Evolutionary conservation across 352 stramenopile genomes (phyloP).

Genomic region (Phytophthora tentaculata): DNA sequence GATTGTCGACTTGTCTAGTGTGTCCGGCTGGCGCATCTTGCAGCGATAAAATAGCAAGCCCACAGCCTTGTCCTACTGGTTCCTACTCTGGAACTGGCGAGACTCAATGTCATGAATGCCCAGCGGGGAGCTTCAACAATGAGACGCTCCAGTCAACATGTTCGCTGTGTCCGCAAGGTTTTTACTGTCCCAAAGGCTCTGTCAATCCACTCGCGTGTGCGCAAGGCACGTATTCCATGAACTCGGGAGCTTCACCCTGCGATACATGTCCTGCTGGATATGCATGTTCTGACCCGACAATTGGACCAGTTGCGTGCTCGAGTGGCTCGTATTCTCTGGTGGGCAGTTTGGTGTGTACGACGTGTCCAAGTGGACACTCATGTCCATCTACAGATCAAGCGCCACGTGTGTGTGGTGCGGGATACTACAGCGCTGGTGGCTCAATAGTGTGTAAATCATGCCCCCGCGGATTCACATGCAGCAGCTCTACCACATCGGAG

Average conservation of each 20-base stretch:
- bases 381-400: slow-evolving; percentile 23
- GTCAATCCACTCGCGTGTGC: slow-evolving; percentile 38
- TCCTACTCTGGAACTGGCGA: slow-evolving; percentile 50
- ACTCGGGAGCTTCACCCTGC: slow-evolving; percentile 42
- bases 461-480: slow-evolving; percentile 43
- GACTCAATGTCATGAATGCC: slow-evolving; percentile 53
- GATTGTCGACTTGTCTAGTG: slow-evolving; percentile 38
- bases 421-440: slow-evolving; percentile 32
- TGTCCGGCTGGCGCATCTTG: slow-evolving; percentile 54
- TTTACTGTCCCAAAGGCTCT: slow-evolving; percentile 48
- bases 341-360: slow-evolving; percentile 17
- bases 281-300: slow-evolving; percentile 28
- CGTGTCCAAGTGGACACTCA: slow-evolving; percentile 32
- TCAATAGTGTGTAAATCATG: slow-evolving; percentile 40
- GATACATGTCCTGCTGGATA: slow-evolving; percentile 41
- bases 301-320: slow-evolving; percentile 28
- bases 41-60: slow-evolving; percentile 12
- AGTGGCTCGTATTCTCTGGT: slow-evolving; percentile 32
- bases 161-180: slow-evolving; percentile 52
- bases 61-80: slow-evolving; percentile 55
- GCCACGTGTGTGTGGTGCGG: slow-evolving; percentile 22
- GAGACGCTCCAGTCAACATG: slow-evolving; percentile 38
- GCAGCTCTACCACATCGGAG: slow-evolving; percentile 20
- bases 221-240: slow-evolving; percentile 42
- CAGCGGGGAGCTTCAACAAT: slow-evolving; percentile 47